Evolutionary conservation across 192 early-diverging fungal species (phyloP).

Genomic region (Phycomyces blakesleeanus): DNA sequence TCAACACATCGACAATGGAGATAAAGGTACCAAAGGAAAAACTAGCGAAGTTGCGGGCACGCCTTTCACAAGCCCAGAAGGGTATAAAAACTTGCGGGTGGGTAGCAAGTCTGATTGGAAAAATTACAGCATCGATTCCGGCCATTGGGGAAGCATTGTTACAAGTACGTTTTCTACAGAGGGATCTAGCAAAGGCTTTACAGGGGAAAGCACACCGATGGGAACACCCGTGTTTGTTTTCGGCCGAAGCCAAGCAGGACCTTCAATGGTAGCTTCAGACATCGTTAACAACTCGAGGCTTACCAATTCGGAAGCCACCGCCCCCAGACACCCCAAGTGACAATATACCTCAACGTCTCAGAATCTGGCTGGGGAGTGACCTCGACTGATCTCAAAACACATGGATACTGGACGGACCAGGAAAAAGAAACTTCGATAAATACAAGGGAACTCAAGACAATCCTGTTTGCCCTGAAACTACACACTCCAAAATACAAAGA

Average conservation of each 20-base stretch:
- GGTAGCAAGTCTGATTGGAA: conserved; percentile 10
- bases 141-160: conserved; percentile 14
- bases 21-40: conserved; percentile 2
- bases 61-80: not conserved
- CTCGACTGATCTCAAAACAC: not conserved
- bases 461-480: conserved; percentile 3
- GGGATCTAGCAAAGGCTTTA: conserved; percentile 2
- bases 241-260: not conserved
- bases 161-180: conserved; percentile 7
- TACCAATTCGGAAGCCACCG: not conserved
- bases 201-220: not conserved
- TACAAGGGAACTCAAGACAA: conserved; percentile 9
- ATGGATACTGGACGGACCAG: conserved; percentile 4
- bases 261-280: not conserved
- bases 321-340: not conserved
- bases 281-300: conserved; percentile 2
- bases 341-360: conserved; percentile 8
- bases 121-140: conserved; percentile 19
- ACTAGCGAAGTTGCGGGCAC: not conserved
- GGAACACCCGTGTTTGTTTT: conserved; percentile 5
- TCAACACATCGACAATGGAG: conserved; percentile 1
- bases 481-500: not conserved
- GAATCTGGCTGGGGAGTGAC: conserved; percentile 16
- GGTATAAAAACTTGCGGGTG: conserved; percentile 4
- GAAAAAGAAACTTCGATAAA: conserved; percentile 12